phyloP scores from a whole-genome alignment of 2,329 filamentous ascomycete species.

The Coniosporium tulheliwenetii region DNA sequence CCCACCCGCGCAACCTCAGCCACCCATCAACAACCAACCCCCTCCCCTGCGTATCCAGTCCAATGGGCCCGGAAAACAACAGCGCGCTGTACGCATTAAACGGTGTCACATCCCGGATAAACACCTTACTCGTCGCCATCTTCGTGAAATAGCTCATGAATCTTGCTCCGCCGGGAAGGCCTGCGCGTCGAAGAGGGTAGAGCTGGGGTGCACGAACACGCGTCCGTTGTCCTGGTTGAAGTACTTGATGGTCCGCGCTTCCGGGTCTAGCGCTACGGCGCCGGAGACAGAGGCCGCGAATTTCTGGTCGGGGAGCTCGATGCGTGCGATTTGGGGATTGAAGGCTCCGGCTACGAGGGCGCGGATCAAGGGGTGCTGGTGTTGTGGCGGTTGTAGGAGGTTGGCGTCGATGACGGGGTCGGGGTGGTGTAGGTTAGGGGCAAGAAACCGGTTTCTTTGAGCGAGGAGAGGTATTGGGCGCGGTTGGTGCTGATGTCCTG shows the following conservation, averaged over 20 bases:
- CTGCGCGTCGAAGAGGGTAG: conserved; percentile 71
- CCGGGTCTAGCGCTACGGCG: conserved; percentile 82
- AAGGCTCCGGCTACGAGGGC: conserved; percentile 34
- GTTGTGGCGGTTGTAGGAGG: conserved; percentile 31
- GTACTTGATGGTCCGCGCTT: conserved; percentile 83
- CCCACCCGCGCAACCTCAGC: conserved; percentile 79
- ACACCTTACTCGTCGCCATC: conserved; percentile 83
- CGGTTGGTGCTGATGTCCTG: conserved; percentile 79
- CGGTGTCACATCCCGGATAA: conserved; percentile 79
- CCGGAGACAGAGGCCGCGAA: conserved; percentile 78
- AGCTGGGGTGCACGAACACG: conserved; percentile 86
- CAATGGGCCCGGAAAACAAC: conserved; percentile 73
- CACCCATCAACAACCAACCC: conserved; percentile 86
- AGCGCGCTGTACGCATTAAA: conserved; percentile 83
- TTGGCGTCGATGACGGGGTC: conserved; percentile 10
- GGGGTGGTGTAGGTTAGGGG: conserved; percentile 21
- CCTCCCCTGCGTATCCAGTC: conserved; percentile 72
- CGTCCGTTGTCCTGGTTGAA: conserved; percentile 70
- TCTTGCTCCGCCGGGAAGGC: conserved; percentile 52
- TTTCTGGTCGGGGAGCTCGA: conserved; percentile 91
- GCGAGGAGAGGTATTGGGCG: conserved; percentile 68
- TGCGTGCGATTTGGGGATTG: conserved; percentile 73
- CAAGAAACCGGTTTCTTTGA: conserved; percentile 75
- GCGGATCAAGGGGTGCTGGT: conserved; percentile 28
- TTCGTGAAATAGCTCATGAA: conserved; percentile 87